A percentile compares a stretch with the other conserved stretches of the same genome.
phyloP scores from a whole-genome alignment of 345 rosid genomes.

The Toxicodendron radicans region DNA sequence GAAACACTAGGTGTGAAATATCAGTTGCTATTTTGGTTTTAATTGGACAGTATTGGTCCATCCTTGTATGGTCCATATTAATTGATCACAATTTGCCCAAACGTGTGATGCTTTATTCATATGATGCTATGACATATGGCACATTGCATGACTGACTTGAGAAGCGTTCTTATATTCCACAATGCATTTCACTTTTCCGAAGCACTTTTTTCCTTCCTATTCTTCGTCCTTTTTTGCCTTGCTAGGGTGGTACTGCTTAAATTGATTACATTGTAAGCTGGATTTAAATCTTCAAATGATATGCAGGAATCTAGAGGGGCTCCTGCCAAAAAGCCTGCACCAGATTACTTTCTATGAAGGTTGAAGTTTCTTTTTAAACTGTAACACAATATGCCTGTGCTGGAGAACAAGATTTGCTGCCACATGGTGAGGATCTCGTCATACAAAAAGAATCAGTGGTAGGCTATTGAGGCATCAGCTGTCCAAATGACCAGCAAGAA shows the following conservation, averaged over 20 bases:
- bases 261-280: background rate
- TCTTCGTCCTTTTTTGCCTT: background rate
- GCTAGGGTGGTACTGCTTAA: background rate
- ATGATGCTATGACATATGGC: background rate
- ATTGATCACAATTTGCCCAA: background rate
- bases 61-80: background rate
- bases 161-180: background rate
- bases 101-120: background rate
- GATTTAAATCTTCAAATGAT: conserved; percentile 1
- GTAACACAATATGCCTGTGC: background rate
- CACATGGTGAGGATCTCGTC: background rate
- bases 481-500: background rate
- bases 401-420: conserved; percentile 6
- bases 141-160: background rate
- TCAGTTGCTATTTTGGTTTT: background rate
- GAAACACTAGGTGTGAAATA: background rate
- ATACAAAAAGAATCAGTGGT: background rate
- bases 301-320: conserved; percentile 91
- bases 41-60: background rate
- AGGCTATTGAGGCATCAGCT: conserved; percentile 20
- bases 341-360: conserved; percentile 87
- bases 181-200: background rate
- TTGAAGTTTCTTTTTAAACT: conserved; percentile 3
- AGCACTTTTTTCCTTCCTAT: background rate
- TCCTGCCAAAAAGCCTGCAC: conserved; percentile 85